These are phyloP conservation scores for Pinus tabuliformis DNA, from an alignment of 75 land plant species.

Conservation along the genomic window DNA sequence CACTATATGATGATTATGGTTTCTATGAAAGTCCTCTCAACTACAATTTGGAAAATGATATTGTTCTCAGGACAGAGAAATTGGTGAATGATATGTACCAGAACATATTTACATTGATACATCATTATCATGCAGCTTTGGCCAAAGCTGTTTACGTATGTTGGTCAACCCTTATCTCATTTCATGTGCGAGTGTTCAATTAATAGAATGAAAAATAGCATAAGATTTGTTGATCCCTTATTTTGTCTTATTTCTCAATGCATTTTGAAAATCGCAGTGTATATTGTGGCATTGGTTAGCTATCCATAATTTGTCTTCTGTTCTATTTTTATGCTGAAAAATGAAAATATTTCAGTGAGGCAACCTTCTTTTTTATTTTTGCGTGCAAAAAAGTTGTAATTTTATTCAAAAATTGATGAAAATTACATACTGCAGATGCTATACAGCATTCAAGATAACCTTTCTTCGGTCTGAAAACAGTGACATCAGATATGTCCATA, in stretches of 20 bases:
- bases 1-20: conserved; percentile 75
- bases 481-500: too few species aligned
- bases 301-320: background rate
- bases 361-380: background rate
- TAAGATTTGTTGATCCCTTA: background rate
- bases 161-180: background rate
- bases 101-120: conserved; percentile 51
- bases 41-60: conserved; percentile 62
- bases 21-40: conserved; percentile 61
- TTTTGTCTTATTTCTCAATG: background rate
- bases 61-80: conserved; percentile 49
- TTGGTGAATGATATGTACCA: conserved; percentile 54
- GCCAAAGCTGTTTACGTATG: conserved; percentile 72
- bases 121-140: conserved; percentile 80
- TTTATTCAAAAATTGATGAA: too few species aligned
- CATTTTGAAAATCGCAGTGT: background rate
- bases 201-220: background rate
- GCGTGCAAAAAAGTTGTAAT: background rate
- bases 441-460: too few species aligned
- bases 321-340: background rate
- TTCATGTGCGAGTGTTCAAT: background rate
- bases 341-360: background rate
- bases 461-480: too few species aligned
- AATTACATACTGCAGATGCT: too few species aligned
- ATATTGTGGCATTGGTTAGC: background rate